These are phyloP conservation scores for Cutaneotrichosporon dermatis DNA, from an alignment of 1,284 basidiomycete genomes.

Conservation along the genomic window DNA sequence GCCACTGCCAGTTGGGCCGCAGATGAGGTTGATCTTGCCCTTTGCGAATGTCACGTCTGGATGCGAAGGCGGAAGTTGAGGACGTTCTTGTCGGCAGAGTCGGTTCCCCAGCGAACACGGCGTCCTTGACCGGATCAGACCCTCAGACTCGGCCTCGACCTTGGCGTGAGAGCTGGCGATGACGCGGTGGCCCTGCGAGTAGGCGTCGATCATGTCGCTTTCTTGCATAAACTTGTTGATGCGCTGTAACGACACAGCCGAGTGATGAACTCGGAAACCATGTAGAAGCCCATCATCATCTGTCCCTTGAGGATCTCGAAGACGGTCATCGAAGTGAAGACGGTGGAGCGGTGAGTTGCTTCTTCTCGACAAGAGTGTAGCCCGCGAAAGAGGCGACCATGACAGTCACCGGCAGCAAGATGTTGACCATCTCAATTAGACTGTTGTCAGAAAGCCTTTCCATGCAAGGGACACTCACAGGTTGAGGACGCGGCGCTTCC, in stretches of 20 bases:
- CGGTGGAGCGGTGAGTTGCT: constrained; percentile 50
- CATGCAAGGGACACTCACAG: constrained; percentile 24
- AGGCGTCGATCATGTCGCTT: constrained; percentile 58
- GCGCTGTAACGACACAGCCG: constrained; percentile 55
- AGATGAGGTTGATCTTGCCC: constrained; percentile 59
- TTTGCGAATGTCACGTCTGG: constrained; percentile 57
- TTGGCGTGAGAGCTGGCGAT: constrained; percentile 25
- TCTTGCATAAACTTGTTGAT: constrained; percentile 52
- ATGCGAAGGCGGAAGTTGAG: constrained; percentile 54
- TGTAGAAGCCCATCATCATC: constrained; percentile 32
- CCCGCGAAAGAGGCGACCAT: constrained; percentile 65
- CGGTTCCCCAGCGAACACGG: constrained; percentile 43
- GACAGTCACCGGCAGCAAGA: constrained; percentile 60
- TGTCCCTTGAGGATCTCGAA: constrained; percentile 46
- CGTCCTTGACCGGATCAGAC: constrained; percentile 40
- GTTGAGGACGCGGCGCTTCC: constrained; percentile 38
- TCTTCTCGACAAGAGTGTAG: constrained; percentile 54
- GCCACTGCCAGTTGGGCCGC: constrained; percentile 56
- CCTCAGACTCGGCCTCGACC: constrained; percentile 35
- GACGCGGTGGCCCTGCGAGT: constrained; percentile 36
- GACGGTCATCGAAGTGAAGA: constrained; percentile 48
- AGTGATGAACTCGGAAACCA: constrained; percentile 41
- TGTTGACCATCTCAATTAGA: constrained; percentile 49
- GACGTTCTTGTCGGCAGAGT: constrained; percentile 24
- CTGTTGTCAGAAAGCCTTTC: constrained; percentile 4